Evolutionary conservation across 257 asterid species (phyloP), one percentile per base, ranked within the genome.

Genomic region (Nyctanthes arbortristis): DNA sequence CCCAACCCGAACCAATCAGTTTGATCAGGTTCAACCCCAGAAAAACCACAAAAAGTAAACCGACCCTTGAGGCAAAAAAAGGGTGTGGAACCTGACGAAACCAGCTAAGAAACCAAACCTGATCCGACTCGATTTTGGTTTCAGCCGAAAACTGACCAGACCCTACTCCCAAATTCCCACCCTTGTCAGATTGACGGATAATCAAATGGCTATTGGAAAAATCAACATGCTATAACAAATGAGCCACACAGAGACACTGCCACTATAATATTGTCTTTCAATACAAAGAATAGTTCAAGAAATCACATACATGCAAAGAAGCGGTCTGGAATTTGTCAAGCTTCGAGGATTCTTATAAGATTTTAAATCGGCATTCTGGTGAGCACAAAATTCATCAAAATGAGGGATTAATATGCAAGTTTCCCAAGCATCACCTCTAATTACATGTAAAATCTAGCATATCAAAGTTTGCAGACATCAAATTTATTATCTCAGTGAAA

Each of bases 401-500:
- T 14, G n/a, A n/a, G n/a, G 37, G 36, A 25, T 37, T 5, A 49
- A 45, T 49, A 49, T 49, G 27, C 57, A 20, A 49, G 29, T 49
- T 49, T 49, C 57, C 14, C 28, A 20, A 49, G 28, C 57, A 49
- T 49, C 29, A 20, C 0, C 1, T 47, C 13, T 47, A 47, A 47
- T 45, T 37, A 33, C 68, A 22, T n/a, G 28, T 11, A 28, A 40
- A 24, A 64, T 20, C 25, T 28, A 59, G 31, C 68, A 55, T 14
- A 63, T 72, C 61, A 55, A 25, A n/a, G n/a, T n/a, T n/a, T n/a
- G 25, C 33, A 11, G 37, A 57, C 31, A 25, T 28, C 59, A 25
- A 36, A 69, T 25, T 43, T 39, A 30, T 29, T 65, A 57, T 57
- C 11, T 35, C 22, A 12, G 56, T 61, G 63, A 72, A 69, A 63